Percentiles rank a stretch among this genome's conserved stretches.
Conservation (phyloP, 345 rosid species). For the Firmiana major region DNA sequence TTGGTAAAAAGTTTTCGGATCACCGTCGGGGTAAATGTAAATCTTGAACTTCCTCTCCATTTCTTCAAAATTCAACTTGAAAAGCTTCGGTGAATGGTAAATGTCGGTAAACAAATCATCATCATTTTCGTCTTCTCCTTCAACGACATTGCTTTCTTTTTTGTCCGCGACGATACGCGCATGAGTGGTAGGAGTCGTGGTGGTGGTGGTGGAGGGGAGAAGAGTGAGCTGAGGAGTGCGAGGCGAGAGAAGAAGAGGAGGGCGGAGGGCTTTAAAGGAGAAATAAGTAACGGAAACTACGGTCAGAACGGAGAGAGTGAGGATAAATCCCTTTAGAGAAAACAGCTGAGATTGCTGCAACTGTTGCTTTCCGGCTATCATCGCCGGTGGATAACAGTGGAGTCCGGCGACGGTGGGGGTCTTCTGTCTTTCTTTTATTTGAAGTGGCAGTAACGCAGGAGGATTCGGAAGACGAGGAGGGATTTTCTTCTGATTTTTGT, state of each 20-base stretch:
- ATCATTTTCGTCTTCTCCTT: neutral
- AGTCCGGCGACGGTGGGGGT: neutral
- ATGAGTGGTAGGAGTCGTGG: slow-evolving; percentile 19
- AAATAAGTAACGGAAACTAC: slow-evolving; percentile 57
- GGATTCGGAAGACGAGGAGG: neutral
- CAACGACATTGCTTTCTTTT: neutral
- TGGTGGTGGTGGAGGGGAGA: neutral
- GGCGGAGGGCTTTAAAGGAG: slow-evolving; percentile 55
- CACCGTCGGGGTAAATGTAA: slow-evolving; percentile 90
- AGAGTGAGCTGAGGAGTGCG: slow-evolving; percentile 24
- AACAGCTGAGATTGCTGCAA: slow-evolving; percentile 36
- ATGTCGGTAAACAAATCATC: slow-evolving; percentile 40
- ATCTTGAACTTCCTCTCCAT: slow-evolving; percentile 83
- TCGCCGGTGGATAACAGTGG: slow-evolving; percentile 26
- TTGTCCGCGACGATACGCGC: slow-evolving; percentile 6
- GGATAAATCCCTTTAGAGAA: slow-evolving; percentile 63
- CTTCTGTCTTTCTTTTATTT: neutral
- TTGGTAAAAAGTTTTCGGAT: slow-evolving; percentile 79
- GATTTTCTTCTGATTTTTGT: neutral
- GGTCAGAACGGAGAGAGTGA: slow-evolving; percentile 61
- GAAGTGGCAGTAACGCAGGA: neutral
- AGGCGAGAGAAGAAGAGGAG: slow-evolving; percentile 20
- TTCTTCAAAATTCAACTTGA: slow-evolving; percentile 61
- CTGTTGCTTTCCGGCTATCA: slow-evolving; percentile 47
- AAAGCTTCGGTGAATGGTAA: slow-evolving; percentile 61